Conservation (phyloP, 2,329 filamentous ascomycete species). For the Xylaria sp. region DNA sequence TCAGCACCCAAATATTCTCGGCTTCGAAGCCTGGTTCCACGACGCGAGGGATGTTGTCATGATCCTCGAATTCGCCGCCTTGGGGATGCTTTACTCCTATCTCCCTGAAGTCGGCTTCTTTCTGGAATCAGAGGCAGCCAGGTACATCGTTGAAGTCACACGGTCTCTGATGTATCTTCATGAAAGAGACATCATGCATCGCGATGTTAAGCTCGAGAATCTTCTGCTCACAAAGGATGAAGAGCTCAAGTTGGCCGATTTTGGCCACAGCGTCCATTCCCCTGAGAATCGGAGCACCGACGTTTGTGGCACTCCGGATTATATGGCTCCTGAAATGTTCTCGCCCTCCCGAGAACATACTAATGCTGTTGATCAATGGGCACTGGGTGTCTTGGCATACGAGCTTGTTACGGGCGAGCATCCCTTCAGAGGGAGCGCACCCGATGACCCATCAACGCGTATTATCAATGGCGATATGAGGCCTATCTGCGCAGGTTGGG, state of each 20-base stretch:
- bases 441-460: slow-evolving; percentile 79
- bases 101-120: slow-evolving; percentile 80
- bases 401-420: slow-evolving; percentile 95
- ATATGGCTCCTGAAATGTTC: slow-evolving; percentile 97
- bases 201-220: slow-evolving; percentile 97
- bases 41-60: slow-evolving; percentile 87
- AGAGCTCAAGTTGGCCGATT: slow-evolving; percentile 98
- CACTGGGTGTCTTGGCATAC: slow-evolving; percentile 91
- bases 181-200: slow-evolving; percentile 95
- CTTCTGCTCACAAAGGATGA: slow-evolving; percentile 94
- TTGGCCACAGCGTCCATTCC: slow-evolving; percentile 96
- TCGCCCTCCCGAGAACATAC: slow-evolving; percentile 79
- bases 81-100: slow-evolving; percentile 87
- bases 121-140: slow-evolving; percentile 83
- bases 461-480: slow-evolving; percentile 92
- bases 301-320: slow-evolving; percentile 97
- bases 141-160: slow-evolving; percentile 89
- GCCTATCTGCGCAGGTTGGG: slow-evolving; percentile 72
- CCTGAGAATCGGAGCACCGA: slow-evolving; percentile 92
- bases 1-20: slow-evolving; percentile 83
- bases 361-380: slow-evolving; percentile 96
- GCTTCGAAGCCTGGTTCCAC: slow-evolving; percentile 87
- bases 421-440: slow-evolving; percentile 85
- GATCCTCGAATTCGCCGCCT: slow-evolving; percentile 87
- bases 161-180: slow-evolving; percentile 88